Evolutionary conservation across 208 protist genomes (phyloP), one percentile per base, ranked within the genome.

Genomic region (Leishmania guyanensis): DNA sequence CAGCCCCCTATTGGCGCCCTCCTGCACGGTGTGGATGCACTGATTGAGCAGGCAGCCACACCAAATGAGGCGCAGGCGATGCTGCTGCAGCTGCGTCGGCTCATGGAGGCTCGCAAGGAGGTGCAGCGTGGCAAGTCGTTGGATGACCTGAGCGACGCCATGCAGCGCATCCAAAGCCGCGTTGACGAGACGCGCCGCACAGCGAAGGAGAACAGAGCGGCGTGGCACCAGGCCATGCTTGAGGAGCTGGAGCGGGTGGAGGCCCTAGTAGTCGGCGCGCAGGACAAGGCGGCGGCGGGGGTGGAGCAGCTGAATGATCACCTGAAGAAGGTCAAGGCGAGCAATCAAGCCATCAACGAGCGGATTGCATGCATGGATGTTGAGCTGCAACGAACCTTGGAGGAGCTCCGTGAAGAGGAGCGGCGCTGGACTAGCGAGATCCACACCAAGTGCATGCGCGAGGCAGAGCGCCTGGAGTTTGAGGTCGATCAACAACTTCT

Each of bases 331-430:
- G 81, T 96, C 46, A 93, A 92, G 80, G 66, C 54, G 60, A 91
- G 84, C 73, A 94, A 97, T 81, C 85, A 89, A 54, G 92, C 92
- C 22, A 87, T 96, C 54, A 91, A 95, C 65, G 92, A 96, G 58
- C 91, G 90, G 36, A 88, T 97, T n/a, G 91, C 87, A 22, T 94
- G 89, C 80, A 87, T 96, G 77, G 90, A 94, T 50, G 88, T 96
- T 66, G 85, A 88, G 62, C 78, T 96, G 46, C 91, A 95, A 78
- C 93, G 92, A 58, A 87, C 91, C 17, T 74, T 96, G 68, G 92
- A 94, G 75, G 88, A 93, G 68, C 91, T 90, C 50, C 83, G 93
- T 26, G 86, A 86, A 33, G 80, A 80, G 62, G 94, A 94, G 75
- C 77, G 60, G 68, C 77, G 69, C n/a, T 80, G 81, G 75, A 75